These are phyloP conservation scores for Primulina tabacum DNA, from an alignment of 257 asterid genomes.

Conservation along the genomic window DNA sequence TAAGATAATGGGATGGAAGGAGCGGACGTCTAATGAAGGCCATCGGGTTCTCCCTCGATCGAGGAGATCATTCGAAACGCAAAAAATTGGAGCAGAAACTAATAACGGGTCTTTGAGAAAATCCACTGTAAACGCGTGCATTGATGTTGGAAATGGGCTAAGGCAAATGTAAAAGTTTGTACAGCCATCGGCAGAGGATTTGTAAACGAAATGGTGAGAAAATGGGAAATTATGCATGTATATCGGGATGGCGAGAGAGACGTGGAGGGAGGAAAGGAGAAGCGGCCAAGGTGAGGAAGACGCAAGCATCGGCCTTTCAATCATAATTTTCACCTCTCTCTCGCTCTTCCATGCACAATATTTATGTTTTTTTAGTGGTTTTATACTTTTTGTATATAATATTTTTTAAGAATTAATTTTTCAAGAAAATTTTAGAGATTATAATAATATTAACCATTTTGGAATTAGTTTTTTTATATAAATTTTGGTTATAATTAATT, in stretches of 20 bases:
- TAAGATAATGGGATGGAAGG: background rate
- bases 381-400: too few species aligned
- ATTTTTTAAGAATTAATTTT: too few species aligned
- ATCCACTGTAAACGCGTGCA: background rate
- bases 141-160: conserved; percentile 6
- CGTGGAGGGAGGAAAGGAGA: conserved; percentile 26
- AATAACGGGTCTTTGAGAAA: conserved; percentile 4
- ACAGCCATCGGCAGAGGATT: conserved; percentile 16
- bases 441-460: too few species aligned
- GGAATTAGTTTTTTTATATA: too few species aligned
- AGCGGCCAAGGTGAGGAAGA: conserved; percentile 34
- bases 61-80: conserved; percentile 13
- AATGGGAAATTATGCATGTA: conserved; percentile 34
- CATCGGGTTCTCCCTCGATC: conserved; percentile 15
- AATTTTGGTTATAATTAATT: too few species aligned
- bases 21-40: background rate
- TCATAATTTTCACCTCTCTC: conserved; percentile 23
- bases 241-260: conserved; percentile 16
- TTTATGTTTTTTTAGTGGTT: too few species aligned
- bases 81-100: background rate
- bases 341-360: background rate
- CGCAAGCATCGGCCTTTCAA: conserved; percentile 41
- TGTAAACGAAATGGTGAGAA: conserved; percentile 4
- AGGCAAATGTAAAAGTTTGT: conserved; percentile 10
- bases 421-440: too few species aligned